Evolutionary conservation across 805 yeast genomes (phyloP).

Genomic region (Tetrapisispora iriomotensis): DNA sequence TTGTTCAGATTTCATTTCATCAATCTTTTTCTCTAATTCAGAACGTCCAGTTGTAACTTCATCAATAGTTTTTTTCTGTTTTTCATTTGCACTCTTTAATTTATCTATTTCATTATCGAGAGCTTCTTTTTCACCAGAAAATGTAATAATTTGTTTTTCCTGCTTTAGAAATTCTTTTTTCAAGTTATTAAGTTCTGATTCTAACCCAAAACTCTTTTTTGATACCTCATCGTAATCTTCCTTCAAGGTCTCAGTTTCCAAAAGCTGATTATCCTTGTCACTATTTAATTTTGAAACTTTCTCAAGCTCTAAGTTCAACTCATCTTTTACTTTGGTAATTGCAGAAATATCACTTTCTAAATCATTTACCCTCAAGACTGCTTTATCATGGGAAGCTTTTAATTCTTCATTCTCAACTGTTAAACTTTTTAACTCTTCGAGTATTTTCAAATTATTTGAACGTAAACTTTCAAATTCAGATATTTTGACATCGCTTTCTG

Average conservation of each 20-base stretch:
- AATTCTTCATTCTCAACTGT: background rate
- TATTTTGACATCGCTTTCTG: background rate
- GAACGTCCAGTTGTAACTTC: too few relatives aligned
- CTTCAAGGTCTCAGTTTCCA: background rate
- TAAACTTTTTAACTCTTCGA: background rate
- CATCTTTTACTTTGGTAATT: background rate
- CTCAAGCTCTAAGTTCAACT: background rate
- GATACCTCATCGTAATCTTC: background rate
- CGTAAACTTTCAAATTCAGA: too few relatives aligned
- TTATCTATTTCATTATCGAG: background rate
- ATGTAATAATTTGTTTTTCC: background rate
- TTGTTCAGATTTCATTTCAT: too few relatives aligned
- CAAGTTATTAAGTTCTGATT: background rate
- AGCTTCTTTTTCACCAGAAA: background rate
- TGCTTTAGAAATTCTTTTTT: background rate
- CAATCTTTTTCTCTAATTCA: too few relatives aligned
- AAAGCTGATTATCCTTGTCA: background rate
- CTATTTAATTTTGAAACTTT: background rate
- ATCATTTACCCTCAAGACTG: background rate
- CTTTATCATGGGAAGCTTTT: too few relatives aligned
- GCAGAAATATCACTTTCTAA: background rate
- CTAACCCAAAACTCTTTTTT: background rate
- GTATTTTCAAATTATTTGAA: too few relatives aligned
- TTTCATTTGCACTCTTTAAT: constrained; percentile 1
- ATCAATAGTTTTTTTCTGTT: too few relatives aligned